Base-by-base conservation (phyloP, 1,284 basidiomycete species). In the Naganishia sp. region DNA sequence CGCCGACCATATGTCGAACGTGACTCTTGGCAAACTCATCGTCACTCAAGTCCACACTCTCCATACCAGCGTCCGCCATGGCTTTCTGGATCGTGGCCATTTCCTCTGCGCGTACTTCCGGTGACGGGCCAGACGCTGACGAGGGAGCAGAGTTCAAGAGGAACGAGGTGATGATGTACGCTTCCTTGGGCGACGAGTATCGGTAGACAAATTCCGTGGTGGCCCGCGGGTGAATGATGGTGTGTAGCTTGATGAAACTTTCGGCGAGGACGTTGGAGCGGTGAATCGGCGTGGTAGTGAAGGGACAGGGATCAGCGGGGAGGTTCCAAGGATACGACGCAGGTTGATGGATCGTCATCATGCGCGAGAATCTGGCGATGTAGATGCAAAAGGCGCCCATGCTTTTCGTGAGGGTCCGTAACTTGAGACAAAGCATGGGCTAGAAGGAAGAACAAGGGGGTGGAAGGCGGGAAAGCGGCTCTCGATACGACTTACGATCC, bases 161-260 rank as follows among this genome's bases (percentile, higher is more conserved):
- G 85, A 98, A 96, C 2, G 94, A 96, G 53, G 97, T 83, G 80
- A 96, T 89, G 72, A 96, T 88, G 69, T 92, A 90, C 2, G 93
- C 93, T 61, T 84, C 79, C 3, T 72, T 49, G 18, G 71, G 67
- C 44, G 75, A 72, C 25, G 78, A 77, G 70, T 90, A 94, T 28
- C 96, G 88, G 79, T 99, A 99, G 61, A 90, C 87, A 75, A 99
- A 99, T 79, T 99, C 96, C n/a, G 96, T 98, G 23, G 96, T 88
- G 3, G 90, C 86, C 63, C 95, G 87, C 11, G 94, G 94, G 74
- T 93, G 87, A 70, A 99, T 93, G 71, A 90, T 81, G 42, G 86
- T 86, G 79, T 98, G 91, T 54, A 99, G 84, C 16, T 86, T 86
- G 70, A 97, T 82, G 80, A 98, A 99, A 73, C 92, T 95, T 70